Evolutionary conservation across 2,329 filamentous ascomycete species (phyloP).

Genomic region (Sphaerulina populicola): DNA sequence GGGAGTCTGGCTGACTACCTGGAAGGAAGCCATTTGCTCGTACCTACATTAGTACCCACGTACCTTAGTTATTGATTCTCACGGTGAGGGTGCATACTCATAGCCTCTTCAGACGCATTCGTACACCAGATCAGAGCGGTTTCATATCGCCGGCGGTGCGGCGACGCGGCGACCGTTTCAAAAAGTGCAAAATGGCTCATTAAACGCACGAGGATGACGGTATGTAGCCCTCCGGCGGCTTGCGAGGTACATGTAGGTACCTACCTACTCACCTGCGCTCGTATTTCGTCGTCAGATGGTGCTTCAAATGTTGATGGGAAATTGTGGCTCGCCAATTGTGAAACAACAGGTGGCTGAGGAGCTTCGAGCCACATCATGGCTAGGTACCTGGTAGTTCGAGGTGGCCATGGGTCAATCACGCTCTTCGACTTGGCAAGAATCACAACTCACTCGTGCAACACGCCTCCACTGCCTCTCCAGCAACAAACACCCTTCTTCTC

Average conservation of each 20-base stretch:
- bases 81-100: conserved; percentile 12
- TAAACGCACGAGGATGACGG: conserved; percentile 4
- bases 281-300: neutral
- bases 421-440: neutral
- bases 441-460: neutral
- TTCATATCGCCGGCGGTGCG: conserved; percentile 22
- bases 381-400: too few relatives aligned
- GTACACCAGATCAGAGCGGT: conserved; percentile 33
- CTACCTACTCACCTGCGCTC: neutral
- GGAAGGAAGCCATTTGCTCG: conserved; percentile 6
- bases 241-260: too few relatives aligned
- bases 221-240: neutral
- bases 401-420: too few relatives aligned
- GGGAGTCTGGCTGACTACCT: neutral
- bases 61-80: conserved; percentile 16
- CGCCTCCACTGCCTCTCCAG: neutral
- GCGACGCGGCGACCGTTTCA: conserved; percentile 32
- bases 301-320: neutral
- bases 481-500: conserved; percentile 2
- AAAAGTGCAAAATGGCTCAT: conserved; percentile 10
- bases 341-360: neutral
- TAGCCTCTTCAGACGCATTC: neutral
- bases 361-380: neutral
- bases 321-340: neutral
- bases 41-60: too few relatives aligned